Conservation (phyloP, 2,329 filamentous ascomycete genomes). For the Parasarocladium wereldwijsianum region DNA sequence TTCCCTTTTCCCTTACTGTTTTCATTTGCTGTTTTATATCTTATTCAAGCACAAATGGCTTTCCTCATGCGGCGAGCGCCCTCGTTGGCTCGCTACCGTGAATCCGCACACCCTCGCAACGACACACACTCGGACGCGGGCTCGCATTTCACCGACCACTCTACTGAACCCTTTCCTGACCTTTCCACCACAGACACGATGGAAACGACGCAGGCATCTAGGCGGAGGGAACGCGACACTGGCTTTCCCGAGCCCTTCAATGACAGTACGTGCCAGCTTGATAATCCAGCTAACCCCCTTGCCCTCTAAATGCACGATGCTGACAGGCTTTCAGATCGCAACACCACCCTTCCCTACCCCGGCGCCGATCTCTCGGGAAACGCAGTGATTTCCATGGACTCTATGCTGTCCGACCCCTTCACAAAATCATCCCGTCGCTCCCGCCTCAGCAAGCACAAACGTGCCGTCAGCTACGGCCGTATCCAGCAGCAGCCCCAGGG, state of each 20-base stretch:
- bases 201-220: constrained; percentile 4
- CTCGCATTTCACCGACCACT: no score
- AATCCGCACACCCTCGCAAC: no score
- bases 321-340: constrained; percentile 24
- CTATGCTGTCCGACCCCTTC: constrained; percentile 21
- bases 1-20: neutral
- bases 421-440: constrained; percentile 18
- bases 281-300: neutral
- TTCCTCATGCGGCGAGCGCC: no score
- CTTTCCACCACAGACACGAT: constrained; percentile 10
- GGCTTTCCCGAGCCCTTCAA: constrained; percentile 38
- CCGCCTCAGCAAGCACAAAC: constrained; percentile 31
- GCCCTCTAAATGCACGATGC: neutral
- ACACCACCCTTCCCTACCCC: constrained; percentile 47
- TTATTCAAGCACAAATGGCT: no score
- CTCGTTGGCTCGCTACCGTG: no score
- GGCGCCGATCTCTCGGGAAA: constrained; percentile 43
- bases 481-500: constrained; percentile 20
- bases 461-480: constrained; percentile 28
- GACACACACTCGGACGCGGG: no score
- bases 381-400: constrained; percentile 40
- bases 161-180: constrained; percentile 3
- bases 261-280: constrained; percentile 20
- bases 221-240: constrained; percentile 23
- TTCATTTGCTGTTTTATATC: neutral